phyloP scores from a whole-genome alignment of 192 early-diverging fungal species.

The Rhizoclosmatium sp. region DNA sequence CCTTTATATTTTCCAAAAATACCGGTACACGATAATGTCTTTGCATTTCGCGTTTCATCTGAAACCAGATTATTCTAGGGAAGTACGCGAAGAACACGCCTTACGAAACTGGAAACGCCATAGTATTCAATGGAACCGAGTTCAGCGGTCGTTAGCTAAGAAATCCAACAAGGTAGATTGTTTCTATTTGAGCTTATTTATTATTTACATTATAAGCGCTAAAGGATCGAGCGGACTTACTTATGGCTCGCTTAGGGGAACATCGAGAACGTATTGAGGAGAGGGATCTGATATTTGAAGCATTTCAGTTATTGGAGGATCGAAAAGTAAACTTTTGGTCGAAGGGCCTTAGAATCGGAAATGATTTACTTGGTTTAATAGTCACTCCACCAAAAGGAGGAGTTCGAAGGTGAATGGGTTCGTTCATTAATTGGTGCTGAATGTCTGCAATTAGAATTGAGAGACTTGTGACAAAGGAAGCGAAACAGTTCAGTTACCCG shows the following conservation, averaged over 20 bases:
- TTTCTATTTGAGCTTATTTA: no score
- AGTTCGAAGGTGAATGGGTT: constrained; percentile 46
- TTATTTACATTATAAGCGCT: background rate
- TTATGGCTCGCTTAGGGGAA: constrained; percentile 57
- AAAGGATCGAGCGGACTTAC: constrained; percentile 39
- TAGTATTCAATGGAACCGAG: constrained; percentile 46
- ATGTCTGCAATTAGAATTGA: constrained; percentile 30
- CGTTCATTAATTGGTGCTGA: background rate
- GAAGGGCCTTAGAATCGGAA: constrained; percentile 56
- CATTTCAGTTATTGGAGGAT: constrained; percentile 54
- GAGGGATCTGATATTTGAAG: constrained; percentile 57
- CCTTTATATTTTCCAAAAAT: constrained; percentile 50
- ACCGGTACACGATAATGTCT: constrained; percentile 34
- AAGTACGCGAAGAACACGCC: constrained; percentile 53
- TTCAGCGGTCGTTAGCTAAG: constrained; percentile 39
- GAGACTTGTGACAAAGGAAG: constrained; percentile 36
- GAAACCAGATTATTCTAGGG: constrained; percentile 30
- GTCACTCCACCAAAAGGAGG: constrained; percentile 57
- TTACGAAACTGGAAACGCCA: constrained; percentile 55
- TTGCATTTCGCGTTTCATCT: background rate
- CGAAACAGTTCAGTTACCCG: constrained; percentile 12
- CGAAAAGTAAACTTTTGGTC: constrained; percentile 61
- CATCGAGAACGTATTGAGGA: constrained; percentile 55
- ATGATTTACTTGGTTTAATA: constrained; percentile 59
- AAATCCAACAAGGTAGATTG: constrained; percentile 32